Conservation (phyloP, 1,284 basidiomycete genomes). For the Leccinum variabile region DNA sequence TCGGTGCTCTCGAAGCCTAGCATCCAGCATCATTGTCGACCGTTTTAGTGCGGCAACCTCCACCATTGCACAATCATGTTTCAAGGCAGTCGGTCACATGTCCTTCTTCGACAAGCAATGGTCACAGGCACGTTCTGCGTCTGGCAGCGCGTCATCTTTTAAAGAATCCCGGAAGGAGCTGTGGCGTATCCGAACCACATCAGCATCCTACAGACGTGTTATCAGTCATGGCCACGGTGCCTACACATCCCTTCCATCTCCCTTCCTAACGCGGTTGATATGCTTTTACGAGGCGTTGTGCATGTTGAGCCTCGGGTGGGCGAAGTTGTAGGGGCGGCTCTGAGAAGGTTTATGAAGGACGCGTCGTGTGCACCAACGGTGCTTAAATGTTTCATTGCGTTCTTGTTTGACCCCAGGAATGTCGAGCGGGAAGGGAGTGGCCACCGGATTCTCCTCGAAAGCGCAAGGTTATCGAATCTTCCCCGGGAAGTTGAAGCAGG, state of each 20-base stretch:
- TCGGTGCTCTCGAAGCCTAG: slow-evolving; percentile 60
- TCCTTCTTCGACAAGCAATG: slow-evolving; percentile 86
- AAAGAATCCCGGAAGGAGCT: slow-evolving; percentile 46
- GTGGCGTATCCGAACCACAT: slow-evolving; percentile 76
- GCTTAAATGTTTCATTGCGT: slow-evolving; percentile 69
- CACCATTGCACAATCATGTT: slow-evolving; percentile 63
- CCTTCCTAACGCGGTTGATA: slow-evolving; percentile 69
- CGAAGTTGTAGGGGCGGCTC: slow-evolving; percentile 66
- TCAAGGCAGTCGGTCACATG: slow-evolving; percentile 72
- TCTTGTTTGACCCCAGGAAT: slow-evolving; percentile 74
- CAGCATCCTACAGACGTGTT: slow-evolving; percentile 74
- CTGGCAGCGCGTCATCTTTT: slow-evolving; percentile 46
- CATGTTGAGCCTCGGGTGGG: slow-evolving; percentile 81
- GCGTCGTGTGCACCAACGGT: slow-evolving; percentile 58
- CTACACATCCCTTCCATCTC: slow-evolving; percentile 53
- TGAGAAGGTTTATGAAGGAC: slow-evolving; percentile 75
- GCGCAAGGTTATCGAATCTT: slow-evolving; percentile 60
- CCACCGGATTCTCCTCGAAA: slow-evolving; percentile 64
- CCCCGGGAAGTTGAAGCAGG: slow-evolving; percentile 42
- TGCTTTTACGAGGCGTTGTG: slow-evolving; percentile 79
- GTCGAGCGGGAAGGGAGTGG: slow-evolving; percentile 70
- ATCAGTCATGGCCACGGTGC: slow-evolving; percentile 86
- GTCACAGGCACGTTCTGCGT: slow-evolving; percentile 48
- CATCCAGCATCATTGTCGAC: slow-evolving; percentile 62
- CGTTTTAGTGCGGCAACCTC: slow-evolving; percentile 63